Conservation (phyloP, 306 rosid genomes). For the Notholithocarpus densiflorus region DNA sequence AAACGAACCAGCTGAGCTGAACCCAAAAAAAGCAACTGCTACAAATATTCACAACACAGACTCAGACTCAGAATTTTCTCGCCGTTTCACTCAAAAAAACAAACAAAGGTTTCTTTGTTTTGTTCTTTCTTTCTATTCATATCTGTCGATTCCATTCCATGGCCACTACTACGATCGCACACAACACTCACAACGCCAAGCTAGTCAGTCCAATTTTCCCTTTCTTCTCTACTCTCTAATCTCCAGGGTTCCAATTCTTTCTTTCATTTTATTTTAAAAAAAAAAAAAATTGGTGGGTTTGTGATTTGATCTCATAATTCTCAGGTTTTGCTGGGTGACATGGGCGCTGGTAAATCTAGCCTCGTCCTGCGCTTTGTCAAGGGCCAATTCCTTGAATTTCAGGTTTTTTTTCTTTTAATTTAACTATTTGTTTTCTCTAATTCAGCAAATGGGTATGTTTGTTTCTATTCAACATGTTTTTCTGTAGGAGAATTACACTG, state of each 20-base stretch:
- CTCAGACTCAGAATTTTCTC: too few relatives aligned
- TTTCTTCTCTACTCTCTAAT: neutral
- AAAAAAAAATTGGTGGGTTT: neutral
- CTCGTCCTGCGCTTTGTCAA: conserved; percentile 62
- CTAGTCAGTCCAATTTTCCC: conserved; percentile 32
- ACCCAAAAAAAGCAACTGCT: too few relatives aligned
- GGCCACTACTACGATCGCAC: conserved; percentile 47
- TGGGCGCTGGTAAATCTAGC: conserved; percentile 67
- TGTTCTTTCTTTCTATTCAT: neutral
- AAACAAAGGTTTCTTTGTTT: too few relatives aligned
- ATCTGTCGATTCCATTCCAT: conserved; percentile 30
- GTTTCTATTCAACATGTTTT: neutral
- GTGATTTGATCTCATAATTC: conserved; percentile 4
- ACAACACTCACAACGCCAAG: conserved; percentile 60
- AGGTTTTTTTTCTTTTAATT: conserved; percentile 26
- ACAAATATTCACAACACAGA: too few relatives aligned
- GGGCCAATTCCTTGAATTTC: conserved; percentile 66
- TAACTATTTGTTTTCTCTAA: neutral
- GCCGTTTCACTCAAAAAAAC: too few relatives aligned
- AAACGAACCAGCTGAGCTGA: too few relatives aligned
- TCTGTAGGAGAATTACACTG: neutral
- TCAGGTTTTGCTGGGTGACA: conserved; percentile 65
- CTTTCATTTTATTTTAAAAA: neutral
- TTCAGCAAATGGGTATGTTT: neutral
- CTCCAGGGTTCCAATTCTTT: conserved; percentile 1